A percentile compares a stretch with the other conserved stretches of the same genome.
Conservation (phyloP, 495 filamentous ascomycete genomes). For the Penicillium bovifimosum region DNA sequence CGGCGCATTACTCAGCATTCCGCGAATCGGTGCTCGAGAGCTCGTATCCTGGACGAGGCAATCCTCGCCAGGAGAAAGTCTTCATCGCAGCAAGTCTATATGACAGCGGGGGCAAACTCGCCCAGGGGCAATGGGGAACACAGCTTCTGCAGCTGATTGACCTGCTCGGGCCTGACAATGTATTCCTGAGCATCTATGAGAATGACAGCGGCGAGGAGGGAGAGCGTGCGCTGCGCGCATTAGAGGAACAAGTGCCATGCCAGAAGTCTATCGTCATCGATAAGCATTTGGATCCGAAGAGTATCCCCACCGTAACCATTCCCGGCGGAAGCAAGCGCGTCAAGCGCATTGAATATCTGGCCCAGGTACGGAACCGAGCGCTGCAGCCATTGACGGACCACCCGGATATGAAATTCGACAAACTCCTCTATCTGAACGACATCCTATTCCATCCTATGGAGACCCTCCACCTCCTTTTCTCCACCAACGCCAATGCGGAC, state of each 20-base stretch:
- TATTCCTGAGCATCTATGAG: conserved; percentile 58
- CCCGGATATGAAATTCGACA: conserved; percentile 49
- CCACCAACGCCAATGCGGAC: conserved; percentile 56
- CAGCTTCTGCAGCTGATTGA: conserved; percentile 59
- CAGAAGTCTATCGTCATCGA: conserved; percentile 50
- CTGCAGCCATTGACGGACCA: conserved; percentile 54
- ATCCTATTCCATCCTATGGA: conserved; percentile 67
- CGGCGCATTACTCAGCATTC: conserved; percentile 45
- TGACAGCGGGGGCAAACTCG: conserved; percentile 53
- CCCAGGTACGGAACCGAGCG: conserved; percentile 71
- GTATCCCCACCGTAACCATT: conserved; percentile 51
- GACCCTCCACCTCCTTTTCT: conserved; percentile 66
- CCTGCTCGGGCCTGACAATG: conserved; percentile 47
- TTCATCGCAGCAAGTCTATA: conserved; percentile 75
- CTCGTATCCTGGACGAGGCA: conserved; percentile 50
- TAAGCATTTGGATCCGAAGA: conserved; percentile 46
- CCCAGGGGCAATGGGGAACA: conserved; percentile 61
- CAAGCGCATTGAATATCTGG: conserved; percentile 72
- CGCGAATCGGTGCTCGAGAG: conserved; percentile 30
- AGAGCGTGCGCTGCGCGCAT: conserved; percentile 36
- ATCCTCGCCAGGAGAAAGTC: conserved; percentile 58
- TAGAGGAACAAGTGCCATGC: conserved; percentile 42
- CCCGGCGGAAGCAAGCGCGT: conserved; percentile 56
- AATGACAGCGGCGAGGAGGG: conserved; percentile 57
- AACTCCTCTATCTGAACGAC: conserved; percentile 73